A percentile compares a stretch with the other conserved stretches of the same genome.
Conservation (phyloP, 1,139 yeast species). For the Pichia sp. region DNA sequence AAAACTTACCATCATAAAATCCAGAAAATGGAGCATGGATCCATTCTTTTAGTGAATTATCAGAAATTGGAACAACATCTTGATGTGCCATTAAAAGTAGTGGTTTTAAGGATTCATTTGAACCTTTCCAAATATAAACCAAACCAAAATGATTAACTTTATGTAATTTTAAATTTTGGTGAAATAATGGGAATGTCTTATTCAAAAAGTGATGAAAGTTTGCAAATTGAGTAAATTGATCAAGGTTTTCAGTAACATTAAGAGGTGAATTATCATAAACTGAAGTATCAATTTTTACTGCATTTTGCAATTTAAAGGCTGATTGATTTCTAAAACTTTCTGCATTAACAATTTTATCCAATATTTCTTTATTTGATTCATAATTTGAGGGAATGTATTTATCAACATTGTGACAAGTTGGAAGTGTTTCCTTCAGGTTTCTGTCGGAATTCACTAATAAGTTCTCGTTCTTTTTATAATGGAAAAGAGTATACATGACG, state of each 20-base stretch:
- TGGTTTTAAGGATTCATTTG: constrained; percentile 35
- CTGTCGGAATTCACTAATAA: neutral
- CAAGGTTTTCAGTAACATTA: constrained; percentile 31
- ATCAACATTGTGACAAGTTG: constrained; percentile 21
- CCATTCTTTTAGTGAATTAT: constrained; percentile 38
- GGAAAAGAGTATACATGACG: neutral
- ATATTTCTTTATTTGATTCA: constrained; percentile 11
- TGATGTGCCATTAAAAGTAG: constrained; percentile 42
- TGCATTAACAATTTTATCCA: constrained; percentile 27
- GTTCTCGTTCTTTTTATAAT: neutral
- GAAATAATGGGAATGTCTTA: constrained; percentile 53
- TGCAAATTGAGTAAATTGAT: constrained; percentile 36
- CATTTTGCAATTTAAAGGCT: constrained; percentile 35
- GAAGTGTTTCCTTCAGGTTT: neutral
- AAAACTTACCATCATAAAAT: constrained; percentile 34
- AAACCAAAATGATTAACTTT: constrained; percentile 62
- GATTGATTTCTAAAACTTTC: constrained; percentile 34
- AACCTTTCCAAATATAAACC: constrained; percentile 62
- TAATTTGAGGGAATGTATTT: constrained; percentile 23
- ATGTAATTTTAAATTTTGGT: constrained; percentile 42
- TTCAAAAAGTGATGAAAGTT: constrained; percentile 52
- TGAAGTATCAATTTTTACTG: constrained; percentile 42
- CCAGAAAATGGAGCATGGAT: constrained; percentile 40
- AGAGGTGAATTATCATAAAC: constrained; percentile 37
- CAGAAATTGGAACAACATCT: constrained; percentile 46